A percentile compares a stretch with the other conserved stretches of the same genome.
These are phyloP conservation scores for Lentinula guzmanii DNA, from an alignment of 768 basidiomycete genomes.

Conservation along the genomic window DNA sequence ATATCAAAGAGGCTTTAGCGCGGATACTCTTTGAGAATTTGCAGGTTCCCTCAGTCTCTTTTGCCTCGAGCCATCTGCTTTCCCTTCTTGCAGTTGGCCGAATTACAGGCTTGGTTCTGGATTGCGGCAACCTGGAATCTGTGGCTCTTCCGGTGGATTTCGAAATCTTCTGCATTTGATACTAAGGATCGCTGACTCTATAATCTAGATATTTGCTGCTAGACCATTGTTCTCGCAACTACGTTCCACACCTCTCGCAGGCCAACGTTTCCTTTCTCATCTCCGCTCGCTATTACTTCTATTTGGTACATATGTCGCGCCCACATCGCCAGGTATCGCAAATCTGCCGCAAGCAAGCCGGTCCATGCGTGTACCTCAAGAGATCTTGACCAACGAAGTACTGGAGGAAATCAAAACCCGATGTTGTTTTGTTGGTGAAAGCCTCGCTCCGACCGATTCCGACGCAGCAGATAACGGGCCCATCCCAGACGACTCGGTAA, in stretches of 20 bases:
- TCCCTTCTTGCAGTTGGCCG: conserved; percentile 81
- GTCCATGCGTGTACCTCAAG: conserved; percentile 65
- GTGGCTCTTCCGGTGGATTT: conserved; percentile 69
- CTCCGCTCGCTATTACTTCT: conserved; percentile 75
- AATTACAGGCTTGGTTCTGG: conserved; percentile 90
- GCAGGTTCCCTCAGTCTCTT: conserved; percentile 91
- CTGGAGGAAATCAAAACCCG: conserved; percentile 89
- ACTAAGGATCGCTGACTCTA: not conserved
- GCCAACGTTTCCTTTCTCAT: conserved; percentile 73
- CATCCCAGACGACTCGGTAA: conserved; percentile 17
- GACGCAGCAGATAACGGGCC: conserved; percentile 22
- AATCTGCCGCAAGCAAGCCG: conserved; percentile 60
- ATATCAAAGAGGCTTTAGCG: conserved; percentile 86
- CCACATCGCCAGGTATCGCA: conserved; percentile 59
- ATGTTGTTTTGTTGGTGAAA: conserved; percentile 79
- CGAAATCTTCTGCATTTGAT: not conserved
- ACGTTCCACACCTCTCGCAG: conserved; percentile 82
- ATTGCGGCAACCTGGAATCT: conserved; percentile 90
- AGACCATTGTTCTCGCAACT: conserved; percentile 82
- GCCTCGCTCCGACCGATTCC: conserved; percentile 34
- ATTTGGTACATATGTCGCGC: conserved; percentile 81
- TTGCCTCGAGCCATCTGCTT: conserved; percentile 83
- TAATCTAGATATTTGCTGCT: conserved; percentile 78
- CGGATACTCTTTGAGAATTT: conserved; percentile 85
- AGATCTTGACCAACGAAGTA: conserved; percentile 73